Base-by-base conservation (phyloP, 768 basidiomycete species). In the Tremella yokohamensis region DNA sequence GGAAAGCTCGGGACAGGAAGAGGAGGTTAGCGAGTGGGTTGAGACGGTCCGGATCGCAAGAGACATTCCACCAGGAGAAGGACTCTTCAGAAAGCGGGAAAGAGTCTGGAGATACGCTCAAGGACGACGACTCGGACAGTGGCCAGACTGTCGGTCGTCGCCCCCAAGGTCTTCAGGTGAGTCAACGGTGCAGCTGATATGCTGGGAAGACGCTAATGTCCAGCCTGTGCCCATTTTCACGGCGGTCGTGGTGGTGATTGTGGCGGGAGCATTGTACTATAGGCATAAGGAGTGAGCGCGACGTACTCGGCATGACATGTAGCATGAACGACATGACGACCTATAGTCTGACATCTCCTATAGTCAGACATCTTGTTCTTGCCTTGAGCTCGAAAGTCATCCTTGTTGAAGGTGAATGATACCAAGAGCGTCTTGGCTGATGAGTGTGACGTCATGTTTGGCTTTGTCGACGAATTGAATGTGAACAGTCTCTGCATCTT, bases 211-310 rank as follows among this genome's bases (percentile, higher is more conserved):
- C 44, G 45, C 56, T 25, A 37, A 20, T 13, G 19, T 42, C 7
- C 50, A 68, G 65, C 64, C 65, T 11, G 60, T 68, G 24, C 65
- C 66, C 11, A 57, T 70, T 12, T 63, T 72, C 47, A 69, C 64
- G 6, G 66, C 69, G 1, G 39, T 66, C n/a, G 56, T 70, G 25
- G 66, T 73, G 7, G 62, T 63, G 15, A 61, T 66, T 9, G 57
- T 67, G 16, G 71, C 68, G 6, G 67, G 67, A 52, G 70, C 67
- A 24, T 40, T 69, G 45, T 69, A 69, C 54, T 69, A 61, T 44
- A 37, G 58, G 39, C 58, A 65, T 39, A 69, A 57, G 47, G 69
- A 71, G 15, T 71, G 52, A 45, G 22, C 22, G n/a, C n/a, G 8
- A 45, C 15, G 42, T 45, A 16, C 22, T 15, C 42, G n/a, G 42